Evolutionary conservation across 2,329 filamentous ascomycete genomes (phyloP), one percentile per base, ranked within the genome.

Genomic region (Pseudogymnoascus sp.): DNA sequence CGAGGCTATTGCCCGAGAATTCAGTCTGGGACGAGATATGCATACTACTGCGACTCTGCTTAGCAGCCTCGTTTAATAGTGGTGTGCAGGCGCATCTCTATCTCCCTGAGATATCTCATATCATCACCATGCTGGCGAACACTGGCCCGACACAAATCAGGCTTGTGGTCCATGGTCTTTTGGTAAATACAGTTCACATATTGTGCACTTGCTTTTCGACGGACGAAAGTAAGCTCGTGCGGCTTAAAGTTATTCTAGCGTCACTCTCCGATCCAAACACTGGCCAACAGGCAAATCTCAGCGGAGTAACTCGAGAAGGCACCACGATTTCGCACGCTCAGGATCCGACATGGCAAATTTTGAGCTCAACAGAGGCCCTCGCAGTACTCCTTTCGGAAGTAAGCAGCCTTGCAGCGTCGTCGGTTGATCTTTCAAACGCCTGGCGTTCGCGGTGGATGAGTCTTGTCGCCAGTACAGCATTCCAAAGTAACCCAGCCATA

Each of bases 371-470:
- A 10, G 86, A 89, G 70, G 82, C 80, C 60, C 77, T 89, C 5
- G 85, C 86, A 1, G 79, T 79, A 21, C 73, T 87, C 1, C 74
- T 89, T 16, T 85, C 87, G 61, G 86, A 89, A 64, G 79, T 87
- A 12, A 88, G 84, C 66, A 78, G 80, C 1, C 77, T 86, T 14
- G 86, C 86, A 2, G 86, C 86, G 11, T 83, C 86, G 10, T 85
- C 85, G 0, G 75, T 84, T 7, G 85, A 89, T 68, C 78, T 86
- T 69, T 82, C 85, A 21, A 89, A 89, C 69, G 81, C 83, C 14
- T 89, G 86, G 86, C 82, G 86, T 26, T 86, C 86, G 18, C 81
- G 86, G 18, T 89, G 86, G 86, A 89, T 89, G 86, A 88, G 86
- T 69, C 76, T 89, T 21, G 86, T 89, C 40, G 86, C 86, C 14